Evolutionary conservation across 768 basidiomycete species (phyloP), one percentile per base, ranked within the genome.

Genomic region (Pisolithus microcarpus): DNA sequence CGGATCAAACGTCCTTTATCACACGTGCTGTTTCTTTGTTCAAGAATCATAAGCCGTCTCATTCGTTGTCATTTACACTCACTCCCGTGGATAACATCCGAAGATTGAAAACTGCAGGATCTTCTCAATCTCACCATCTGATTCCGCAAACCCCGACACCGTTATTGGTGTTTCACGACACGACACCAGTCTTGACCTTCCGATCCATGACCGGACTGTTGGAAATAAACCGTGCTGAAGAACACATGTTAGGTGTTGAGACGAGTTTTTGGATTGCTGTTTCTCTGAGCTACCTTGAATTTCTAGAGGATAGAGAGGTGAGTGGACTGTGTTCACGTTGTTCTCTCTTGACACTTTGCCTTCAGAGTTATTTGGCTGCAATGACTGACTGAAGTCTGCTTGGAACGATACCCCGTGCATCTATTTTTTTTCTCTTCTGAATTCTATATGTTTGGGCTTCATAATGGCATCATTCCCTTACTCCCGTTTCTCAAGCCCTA

Each of bases 231-330:
- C 65, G 70, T 46, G 66, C 70, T 4, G 77, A 84, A 52, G 80
- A 80, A 48, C 65, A 70, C 16, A 65, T 74, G 28, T 60, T 88
- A 21, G 89, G 87, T 13, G 79, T 91, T 26, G 85, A 88, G 44
- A 76, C 77, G 24, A 81, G 81, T 48, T 91, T 91, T 61, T 91
- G 87, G 82, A 74, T 91, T 42, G 79, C 85, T 0, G 71, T 87
- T 38, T 82, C 82, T 0, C 62, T 90, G 58, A 82, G 85, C 3
- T 91, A 89, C 62, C 65, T 87, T 11, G 86, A 87, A 52, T 91
- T 87, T 59, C 64, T 91, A 58, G 79, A 78, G 58, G 87, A 90
- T 56, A 75, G 86, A 58, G 87, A 89, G 72, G 89, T 87, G 55
- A 53, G 82, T 66, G 38, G 42, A 30, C 31, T 26, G n/a, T 44